These are phyloP conservation scores for Solanum medicagineum DNA, from an alignment of 257 asterid genomes.

Conservation along the genomic window DNA sequence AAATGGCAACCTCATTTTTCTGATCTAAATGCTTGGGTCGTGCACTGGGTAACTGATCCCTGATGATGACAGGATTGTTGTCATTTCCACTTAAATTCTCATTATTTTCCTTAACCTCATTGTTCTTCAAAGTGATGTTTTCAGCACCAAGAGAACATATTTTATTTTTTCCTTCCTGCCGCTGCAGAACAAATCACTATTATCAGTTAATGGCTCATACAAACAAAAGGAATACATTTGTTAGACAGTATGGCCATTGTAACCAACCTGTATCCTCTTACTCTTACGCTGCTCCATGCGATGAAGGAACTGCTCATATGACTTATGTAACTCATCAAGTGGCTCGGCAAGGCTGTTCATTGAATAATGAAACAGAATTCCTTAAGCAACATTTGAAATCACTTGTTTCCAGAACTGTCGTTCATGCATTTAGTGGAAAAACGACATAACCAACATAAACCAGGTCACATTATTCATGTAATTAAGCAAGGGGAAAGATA, in stretches of 20 bases:
- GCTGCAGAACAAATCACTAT: constrained; percentile 16
- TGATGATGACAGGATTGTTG: not conserved
- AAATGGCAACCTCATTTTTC: constrained; percentile 12
- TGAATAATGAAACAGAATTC: not conserved
- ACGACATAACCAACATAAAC: not conserved
- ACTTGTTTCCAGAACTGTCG: not conserved
- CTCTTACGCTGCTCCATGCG: constrained; percentile 47
- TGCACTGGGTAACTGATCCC: constrained; percentile 8
- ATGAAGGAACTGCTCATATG: constrained; percentile 71
- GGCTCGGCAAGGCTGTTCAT: constrained; percentile 84
- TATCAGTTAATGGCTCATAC: constrained; percentile 5
- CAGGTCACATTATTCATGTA: not conserved
- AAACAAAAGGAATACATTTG: not conserved
- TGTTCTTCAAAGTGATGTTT: constrained; percentile 4
- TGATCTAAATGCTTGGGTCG: constrained; percentile 2
- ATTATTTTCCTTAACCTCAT: constrained; percentile 10
- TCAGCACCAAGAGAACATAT: constrained; percentile 2
- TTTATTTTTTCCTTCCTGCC: constrained; percentile 22
- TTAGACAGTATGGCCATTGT: not conserved
- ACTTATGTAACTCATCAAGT: constrained; percentile 67
- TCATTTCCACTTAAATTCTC: constrained; percentile 9
- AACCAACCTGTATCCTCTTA: constrained; percentile 55
- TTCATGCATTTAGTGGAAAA: not conserved
- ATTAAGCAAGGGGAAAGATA: not conserved
- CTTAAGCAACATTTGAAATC: not conserved